Evolutionary conservation across 306 rosid species (phyloP), one percentile per base, ranked within the genome.

Genomic region (Casuarina cunninghamiana): DNA sequence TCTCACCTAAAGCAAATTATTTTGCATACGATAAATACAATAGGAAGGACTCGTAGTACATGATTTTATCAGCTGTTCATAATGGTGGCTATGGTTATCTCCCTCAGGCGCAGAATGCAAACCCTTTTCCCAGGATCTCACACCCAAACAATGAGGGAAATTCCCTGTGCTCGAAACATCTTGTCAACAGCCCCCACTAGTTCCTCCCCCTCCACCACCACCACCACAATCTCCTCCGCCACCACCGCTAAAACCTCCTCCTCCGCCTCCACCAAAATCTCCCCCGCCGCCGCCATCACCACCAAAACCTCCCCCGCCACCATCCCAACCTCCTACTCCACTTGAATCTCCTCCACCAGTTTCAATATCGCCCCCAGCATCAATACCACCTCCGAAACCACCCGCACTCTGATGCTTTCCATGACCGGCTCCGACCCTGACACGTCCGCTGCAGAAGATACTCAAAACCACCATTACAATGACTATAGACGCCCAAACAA

Each of bases 221-320:
- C 69, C 76, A 6, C 45, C 76, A 0, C 15, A 48, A 6, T 37
- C 86, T 44, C n/a, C 83, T 12, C 48, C 86, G 6, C 71, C 77
- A 6, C 78, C 78, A 55, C 62, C 62, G 19, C 62, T 10, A 19
- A n/a, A 55, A 17, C 19, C 58, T 53, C 21, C 60, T 54, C 49
- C 62, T 32, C n/a, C 21, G 6, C 3, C 3, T 19, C 21, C 16
- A 8, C 57, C 39, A 5, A 60, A 58, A 0, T 66, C 48, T 12
- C 67, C 76, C 0, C 53, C 60, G 2, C 49, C 62, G 0, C 72
- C 48, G 5, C 57, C 76, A 0, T 41, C 77, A 16, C 53, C 71
- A 26, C 13, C 69, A 26, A 5, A 11, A 11, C 8, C 32, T 26
- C 32, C 78, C 19, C 39, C 67, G 60, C 73, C 71, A 55, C 73